Conservation (phyloP, 257 asterid species). For the Solanum gandarillasii region DNA sequence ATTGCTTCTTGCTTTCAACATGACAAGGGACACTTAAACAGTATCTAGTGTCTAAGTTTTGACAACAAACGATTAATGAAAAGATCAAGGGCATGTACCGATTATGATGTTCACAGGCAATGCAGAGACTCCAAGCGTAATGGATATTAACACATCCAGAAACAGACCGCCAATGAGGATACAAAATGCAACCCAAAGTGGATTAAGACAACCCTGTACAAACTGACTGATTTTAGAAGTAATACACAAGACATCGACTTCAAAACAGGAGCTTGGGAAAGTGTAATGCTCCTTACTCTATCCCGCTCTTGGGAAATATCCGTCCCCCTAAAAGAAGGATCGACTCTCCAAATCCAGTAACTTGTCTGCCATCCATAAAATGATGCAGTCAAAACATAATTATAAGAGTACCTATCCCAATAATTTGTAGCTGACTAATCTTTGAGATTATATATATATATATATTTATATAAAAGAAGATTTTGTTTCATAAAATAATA, state of each 20-base stretch:
- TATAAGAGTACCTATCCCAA: background rate
- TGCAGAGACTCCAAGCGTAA: constrained; percentile 70
- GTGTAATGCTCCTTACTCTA: constrained; percentile 30
- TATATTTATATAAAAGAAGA: background rate
- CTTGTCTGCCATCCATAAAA: constrained; percentile 31
- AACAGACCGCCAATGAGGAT: constrained; percentile 69
- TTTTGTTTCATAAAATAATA: background rate
- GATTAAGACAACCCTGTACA: constrained; percentile 52
- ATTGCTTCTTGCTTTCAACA: background rate
- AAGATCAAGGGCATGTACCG: constrained; percentile 18
- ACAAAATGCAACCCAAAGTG: constrained; percentile 74
- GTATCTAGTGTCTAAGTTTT: background rate
- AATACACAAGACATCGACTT: background rate
- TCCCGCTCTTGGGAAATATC: constrained; percentile 26
- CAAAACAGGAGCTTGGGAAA: background rate
- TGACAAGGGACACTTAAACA: background rate
- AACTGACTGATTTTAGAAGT: constrained; percentile 3
- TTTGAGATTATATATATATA: background rate
- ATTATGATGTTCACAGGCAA: constrained; percentile 72
- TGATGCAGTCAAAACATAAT: background rate
- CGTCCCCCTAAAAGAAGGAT: constrained; percentile 35
- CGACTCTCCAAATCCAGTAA: constrained; percentile 71
- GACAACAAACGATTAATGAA: background rate
- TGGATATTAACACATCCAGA: constrained; percentile 65
- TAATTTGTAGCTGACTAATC: background rate